Base-by-base conservation (phyloP, 176 grass and related monocot species). In the Aegilops speltoides region DNA sequence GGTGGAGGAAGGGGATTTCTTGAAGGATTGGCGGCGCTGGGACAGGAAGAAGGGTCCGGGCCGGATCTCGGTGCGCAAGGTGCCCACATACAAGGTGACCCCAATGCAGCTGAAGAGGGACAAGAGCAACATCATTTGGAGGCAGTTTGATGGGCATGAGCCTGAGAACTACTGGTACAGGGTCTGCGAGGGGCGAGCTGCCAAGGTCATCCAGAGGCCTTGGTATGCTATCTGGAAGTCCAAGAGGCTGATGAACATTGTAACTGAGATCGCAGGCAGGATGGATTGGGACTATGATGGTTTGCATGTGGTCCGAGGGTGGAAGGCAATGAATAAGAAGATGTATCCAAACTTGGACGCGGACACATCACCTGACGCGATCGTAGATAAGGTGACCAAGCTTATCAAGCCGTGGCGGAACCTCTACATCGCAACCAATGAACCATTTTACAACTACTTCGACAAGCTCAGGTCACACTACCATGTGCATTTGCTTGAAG, bases 111-210 rank as follows among this genome's bases (percentile, higher is more conserved):
- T 99, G 34, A 96, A 90, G 87, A 96, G 65, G 87, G 94, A 94
- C 40, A 90, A 63, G 82, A 96, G 88, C 84, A 96, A 85, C 46
- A 87, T 99, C 85, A 91, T 99, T 23, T 94, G 92, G 97, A 90
- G 97, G 89, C 92, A 93, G 56, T 99, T 99, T 48, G 83, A 88
- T 48, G 94, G 92, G 22, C 85, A 90, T 7, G 97, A 99, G 86
- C 97, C 97, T 1, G 97, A 99, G 85, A 99, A 96, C 71, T 99
- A 99, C 84, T 99, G 97, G 97, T 99, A 99, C 76, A 72, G 97
- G 41, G 97, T 99, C 17, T 99, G 97, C 13, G 97, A 99, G 86
- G 97, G 97, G 14, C 66, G 92, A 28, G 82, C 92, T 2, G 90
- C 94, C 54, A 93, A 93, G 66, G 90, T 89, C 82, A 88, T 96